phyloP scores from a whole-genome alignment of 371 early-diverging fungal genomes.

The Lichtheimia ramosa region DNA sequence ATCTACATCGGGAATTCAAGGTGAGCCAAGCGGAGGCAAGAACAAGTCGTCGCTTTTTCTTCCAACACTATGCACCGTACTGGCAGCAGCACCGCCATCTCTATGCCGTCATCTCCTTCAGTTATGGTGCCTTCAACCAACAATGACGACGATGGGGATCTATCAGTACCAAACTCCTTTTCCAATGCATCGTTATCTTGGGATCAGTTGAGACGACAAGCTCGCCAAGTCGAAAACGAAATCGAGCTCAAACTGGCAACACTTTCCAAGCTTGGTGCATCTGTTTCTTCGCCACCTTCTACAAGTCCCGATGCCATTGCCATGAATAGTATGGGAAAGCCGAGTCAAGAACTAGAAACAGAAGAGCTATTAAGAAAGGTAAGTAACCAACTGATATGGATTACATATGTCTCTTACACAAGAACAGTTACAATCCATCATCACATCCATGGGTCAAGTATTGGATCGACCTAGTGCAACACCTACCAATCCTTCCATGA shows the following conservation, averaged over 20 bases:
- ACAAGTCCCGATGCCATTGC: background rate
- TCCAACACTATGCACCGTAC: background rate
- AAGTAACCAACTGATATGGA: background rate
- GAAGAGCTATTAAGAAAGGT: constrained; percentile 64
- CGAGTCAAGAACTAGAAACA: constrained; percentile 54
- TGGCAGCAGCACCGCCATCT: constrained; percentile 5
- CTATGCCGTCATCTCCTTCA: constrained; percentile 10
- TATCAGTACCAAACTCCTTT: constrained; percentile 13
- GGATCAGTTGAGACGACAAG: constrained; percentile 69
- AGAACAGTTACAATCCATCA: constrained; percentile 63
- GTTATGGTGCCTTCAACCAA: background rate
- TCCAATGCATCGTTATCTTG: constrained; percentile 38
- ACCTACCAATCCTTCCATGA: constrained; percentile 65
- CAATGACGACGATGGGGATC: constrained; percentile 19
- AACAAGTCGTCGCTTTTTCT: no score
- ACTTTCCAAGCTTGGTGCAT: constrained; percentile 41
- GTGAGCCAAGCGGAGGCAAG: no score
- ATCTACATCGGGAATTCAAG: no score
- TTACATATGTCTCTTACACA: no score
- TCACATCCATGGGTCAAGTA: constrained; percentile 55
- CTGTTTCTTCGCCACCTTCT: constrained; percentile 8
- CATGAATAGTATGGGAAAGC: constrained; percentile 22
- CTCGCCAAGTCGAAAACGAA: constrained; percentile 68
- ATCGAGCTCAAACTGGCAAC: constrained; percentile 59
- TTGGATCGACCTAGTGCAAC: constrained; percentile 51